Conservation (phyloP, 1,284 basidiomycete species). For the Trametes versicolor region DNA sequence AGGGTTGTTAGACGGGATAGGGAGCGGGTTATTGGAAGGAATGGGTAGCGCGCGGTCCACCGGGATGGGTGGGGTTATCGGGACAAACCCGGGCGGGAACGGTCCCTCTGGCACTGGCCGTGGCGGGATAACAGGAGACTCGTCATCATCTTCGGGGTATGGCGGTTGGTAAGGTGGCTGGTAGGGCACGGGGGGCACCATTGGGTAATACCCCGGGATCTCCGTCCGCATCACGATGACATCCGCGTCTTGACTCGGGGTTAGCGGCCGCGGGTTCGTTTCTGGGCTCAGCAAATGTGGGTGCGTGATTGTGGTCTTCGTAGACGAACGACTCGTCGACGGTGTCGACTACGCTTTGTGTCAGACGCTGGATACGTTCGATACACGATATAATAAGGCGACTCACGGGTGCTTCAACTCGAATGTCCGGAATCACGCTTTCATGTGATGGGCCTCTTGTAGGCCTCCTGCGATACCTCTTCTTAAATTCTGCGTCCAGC, state of each 20-base stretch:
- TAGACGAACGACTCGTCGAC: constrained; percentile 27
- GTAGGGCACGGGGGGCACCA: constrained; percentile 19
- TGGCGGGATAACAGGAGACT: constrained; percentile 21
- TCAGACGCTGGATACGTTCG: background rate
- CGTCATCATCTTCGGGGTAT: constrained; percentile 18
- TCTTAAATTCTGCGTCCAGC: constrained; percentile 35
- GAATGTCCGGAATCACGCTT: constrained; percentile 35
- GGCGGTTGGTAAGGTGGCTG: constrained; percentile 29
- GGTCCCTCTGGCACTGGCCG: constrained; percentile 21
- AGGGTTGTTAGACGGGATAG: constrained; percentile 13
- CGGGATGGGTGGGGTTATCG: constrained; percentile 22
- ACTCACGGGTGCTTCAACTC: constrained; percentile 37
- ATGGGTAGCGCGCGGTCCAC: constrained; percentile 17
- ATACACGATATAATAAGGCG: background rate
- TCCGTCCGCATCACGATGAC: constrained; percentile 32
- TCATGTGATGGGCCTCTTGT: constrained; percentile 20
- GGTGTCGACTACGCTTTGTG: constrained; percentile 23
- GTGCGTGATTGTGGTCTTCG: constrained; percentile 24
- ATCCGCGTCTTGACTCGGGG: constrained; percentile 22
- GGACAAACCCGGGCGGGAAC: constrained; percentile 35
- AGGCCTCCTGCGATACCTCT: constrained; percentile 20
- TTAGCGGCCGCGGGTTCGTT: constrained; percentile 21
- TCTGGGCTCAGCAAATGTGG: constrained; percentile 38
- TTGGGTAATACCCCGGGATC: constrained; percentile 26
- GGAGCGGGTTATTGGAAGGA: constrained; percentile 20